Conservation (phyloP, 164 flowering plant genomes). For the Umbellularia californica region DNA sequence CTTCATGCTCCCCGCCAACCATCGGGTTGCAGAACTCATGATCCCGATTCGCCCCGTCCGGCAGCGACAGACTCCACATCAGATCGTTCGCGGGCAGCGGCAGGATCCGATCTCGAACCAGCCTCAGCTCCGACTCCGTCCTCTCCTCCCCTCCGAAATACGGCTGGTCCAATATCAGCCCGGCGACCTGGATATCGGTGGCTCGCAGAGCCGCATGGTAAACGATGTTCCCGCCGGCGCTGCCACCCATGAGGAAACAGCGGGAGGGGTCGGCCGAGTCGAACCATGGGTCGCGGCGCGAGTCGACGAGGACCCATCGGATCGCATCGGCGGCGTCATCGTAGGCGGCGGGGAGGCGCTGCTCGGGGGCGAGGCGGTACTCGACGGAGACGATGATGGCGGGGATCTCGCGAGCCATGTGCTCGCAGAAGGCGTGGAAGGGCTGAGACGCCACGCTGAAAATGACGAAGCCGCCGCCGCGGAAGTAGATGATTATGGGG, state of each 20-base stretch:
- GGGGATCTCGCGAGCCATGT: constrained; percentile 19
- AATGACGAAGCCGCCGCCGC: constrained; percentile 50
- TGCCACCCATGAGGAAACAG: constrained; percentile 49
- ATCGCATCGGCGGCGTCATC: constrained; percentile 41
- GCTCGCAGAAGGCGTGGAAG: constrained; percentile 23
- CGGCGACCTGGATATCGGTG: not conserved
- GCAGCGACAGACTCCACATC: constrained; percentile 52
- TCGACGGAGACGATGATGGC: constrained; percentile 42
- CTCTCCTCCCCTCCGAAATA: constrained; percentile 21
- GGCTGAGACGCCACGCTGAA: constrained; percentile 34
- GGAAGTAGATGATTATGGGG: constrained; percentile 50
- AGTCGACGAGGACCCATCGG: constrained; percentile 30
- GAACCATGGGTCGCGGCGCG: constrained; percentile 26
- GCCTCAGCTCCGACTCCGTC: constrained; percentile 31
- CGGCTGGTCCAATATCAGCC: not conserved
- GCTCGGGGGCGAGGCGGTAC: constrained; percentile 50
- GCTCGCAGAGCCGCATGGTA: constrained; percentile 34
- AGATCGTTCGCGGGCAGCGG: constrained; percentile 38
- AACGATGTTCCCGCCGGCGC: constrained; percentile 46
- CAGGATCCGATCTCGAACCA: not conserved
- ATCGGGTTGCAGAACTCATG: constrained; percentile 49
- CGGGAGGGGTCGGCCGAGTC: constrained; percentile 12
- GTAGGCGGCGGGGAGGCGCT: constrained; percentile 41
- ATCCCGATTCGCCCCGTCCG: constrained; percentile 47
- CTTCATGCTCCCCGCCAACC: constrained; percentile 22